Evolutionary conservation across 768 basidiomycete genomes (phyloP).

Genomic region (Xerocomus brunneocitrinus): DNA sequence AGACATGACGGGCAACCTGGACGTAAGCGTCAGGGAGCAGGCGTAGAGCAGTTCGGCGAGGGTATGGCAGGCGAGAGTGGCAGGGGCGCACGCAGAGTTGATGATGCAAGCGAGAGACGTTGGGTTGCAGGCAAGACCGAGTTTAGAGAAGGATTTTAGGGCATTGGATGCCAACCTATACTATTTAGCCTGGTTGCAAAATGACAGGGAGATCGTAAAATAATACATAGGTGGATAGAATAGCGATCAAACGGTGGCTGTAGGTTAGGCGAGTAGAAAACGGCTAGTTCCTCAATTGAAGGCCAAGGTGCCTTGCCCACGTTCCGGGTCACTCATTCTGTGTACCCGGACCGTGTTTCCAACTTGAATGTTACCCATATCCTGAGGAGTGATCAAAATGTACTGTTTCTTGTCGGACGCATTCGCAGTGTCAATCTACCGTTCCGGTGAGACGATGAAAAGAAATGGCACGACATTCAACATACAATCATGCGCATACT

Average conservation of each 20-base stretch:
- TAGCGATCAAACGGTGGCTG: conserved; percentile 5
- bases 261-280: conserved; percentile 1
- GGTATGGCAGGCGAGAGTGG: background rate
- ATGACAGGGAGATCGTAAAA: background rate
- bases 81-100: background rate
- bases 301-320: conserved; percentile 50
- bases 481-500: conserved; percentile 94
- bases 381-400: conserved; percentile 93
- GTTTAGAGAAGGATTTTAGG: background rate
- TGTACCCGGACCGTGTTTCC: conserved; percentile 70
- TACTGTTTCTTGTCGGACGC: conserved; percentile 87
- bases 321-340: conserved; percentile 75
- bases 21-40: conserved; percentile 24
- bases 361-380: conserved; percentile 70
- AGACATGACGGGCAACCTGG: conserved; percentile 33
- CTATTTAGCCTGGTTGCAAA: background rate
- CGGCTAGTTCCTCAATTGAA: conserved; percentile 18
- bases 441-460: conserved; percentile 5
- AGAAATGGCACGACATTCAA: background rate
- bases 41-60: conserved; percentile 17
- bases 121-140: conserved; percentile 6
- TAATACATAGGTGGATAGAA: conserved; percentile 4
- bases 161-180: background rate
- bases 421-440: conserved; percentile 84
- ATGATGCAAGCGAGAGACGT: conserved; percentile 5